Evolutionary conservation across 768 basidiomycete species (phyloP).

Genomic region (Termitomyces sp.): DNA sequence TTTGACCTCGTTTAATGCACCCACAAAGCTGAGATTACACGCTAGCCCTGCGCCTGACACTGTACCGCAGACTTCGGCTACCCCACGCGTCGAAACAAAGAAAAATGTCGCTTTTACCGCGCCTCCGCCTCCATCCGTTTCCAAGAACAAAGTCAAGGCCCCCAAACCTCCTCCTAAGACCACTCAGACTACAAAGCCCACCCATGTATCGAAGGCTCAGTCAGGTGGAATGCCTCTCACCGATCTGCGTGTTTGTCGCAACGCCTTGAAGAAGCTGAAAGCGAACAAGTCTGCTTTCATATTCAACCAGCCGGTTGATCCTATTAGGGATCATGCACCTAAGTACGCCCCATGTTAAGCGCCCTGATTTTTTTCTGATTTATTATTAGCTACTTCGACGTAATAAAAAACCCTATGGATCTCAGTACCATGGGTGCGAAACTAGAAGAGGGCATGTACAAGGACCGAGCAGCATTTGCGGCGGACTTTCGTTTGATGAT

Average conservation of each 20-base stretch:
- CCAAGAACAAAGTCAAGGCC: slow-evolving; percentile 29
- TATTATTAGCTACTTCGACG: slow-evolving; percentile 73
- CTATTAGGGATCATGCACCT: slow-evolving; percentile 87
- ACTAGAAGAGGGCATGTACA: slow-evolving; percentile 83
- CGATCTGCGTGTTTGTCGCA: slow-evolving; percentile 74
- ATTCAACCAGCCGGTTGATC: slow-evolving; percentile 93
- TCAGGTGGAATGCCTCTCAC: slow-evolving; percentile 72
- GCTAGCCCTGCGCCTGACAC: slow-evolving; percentile 31
- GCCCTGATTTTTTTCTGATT: slow-evolving; percentile 13
- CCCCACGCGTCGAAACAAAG: slow-evolving; percentile 33
- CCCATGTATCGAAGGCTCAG: slow-evolving; percentile 67
- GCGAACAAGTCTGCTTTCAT: slow-evolving; percentile 68
- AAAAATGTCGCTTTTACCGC: slow-evolving; percentile 37
- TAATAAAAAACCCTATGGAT: slow-evolving; percentile 95
- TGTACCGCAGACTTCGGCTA: slow-evolving; percentile 25
- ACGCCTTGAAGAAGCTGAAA: slow-evolving; percentile 77
- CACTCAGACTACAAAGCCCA: slow-evolving; percentile 34
- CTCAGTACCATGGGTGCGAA: slow-evolving; percentile 86
- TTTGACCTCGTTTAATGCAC: slow-evolving; percentile 36
- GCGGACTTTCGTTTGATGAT: slow-evolving; percentile 89
- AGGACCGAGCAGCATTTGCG: slow-evolving; percentile 79
- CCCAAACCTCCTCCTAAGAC: slow-evolving; percentile 23
- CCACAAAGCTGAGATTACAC: slow-evolving; percentile 61
- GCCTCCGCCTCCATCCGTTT: slow-evolving; percentile 28
- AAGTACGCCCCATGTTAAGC: slow-evolving; percentile 51